phyloP scores from a whole-genome alignment of 2,329 filamentous ascomycete species.

The Botrytis aclada region DNA sequence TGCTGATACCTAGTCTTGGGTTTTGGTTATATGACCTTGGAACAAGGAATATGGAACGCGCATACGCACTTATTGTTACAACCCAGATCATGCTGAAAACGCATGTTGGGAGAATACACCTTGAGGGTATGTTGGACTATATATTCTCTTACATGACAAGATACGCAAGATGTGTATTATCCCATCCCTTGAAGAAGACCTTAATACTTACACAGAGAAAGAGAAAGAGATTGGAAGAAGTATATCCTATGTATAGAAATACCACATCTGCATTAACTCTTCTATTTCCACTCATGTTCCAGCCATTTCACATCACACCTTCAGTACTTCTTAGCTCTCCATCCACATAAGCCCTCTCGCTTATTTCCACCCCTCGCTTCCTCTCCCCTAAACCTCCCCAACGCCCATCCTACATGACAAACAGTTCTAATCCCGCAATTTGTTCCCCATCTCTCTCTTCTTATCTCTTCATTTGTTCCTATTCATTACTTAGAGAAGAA shows the following conservation, averaged over 20 bases:
- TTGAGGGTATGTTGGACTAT: neutral
- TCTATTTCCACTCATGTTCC: neutral
- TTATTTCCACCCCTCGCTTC: neutral
- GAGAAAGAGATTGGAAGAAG: fast-evolving
- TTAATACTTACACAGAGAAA: neutral
- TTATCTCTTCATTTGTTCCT: neutral
- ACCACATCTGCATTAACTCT: neutral
- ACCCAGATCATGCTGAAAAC: fast-evolving
- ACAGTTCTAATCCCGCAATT: neutral
- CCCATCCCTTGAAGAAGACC: neutral
- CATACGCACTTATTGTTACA: neutral
- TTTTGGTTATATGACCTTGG: neutral
- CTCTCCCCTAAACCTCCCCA: neutral
- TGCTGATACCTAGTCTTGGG: neutral
- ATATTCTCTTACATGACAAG: neutral
- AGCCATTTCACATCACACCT: neutral
- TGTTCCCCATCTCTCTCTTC: neutral
- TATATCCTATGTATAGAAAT: neutral
- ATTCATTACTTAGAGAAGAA: neutral
- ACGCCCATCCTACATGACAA: neutral
- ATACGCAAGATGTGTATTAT: neutral
- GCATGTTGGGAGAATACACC: neutral
- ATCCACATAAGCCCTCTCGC: neutral
- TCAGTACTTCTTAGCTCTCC: neutral
- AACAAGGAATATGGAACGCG: neutral